Evolutionary conservation across 2,329 filamentous ascomycete species (phyloP).

Genomic region (Lojkania enalia): DNA sequence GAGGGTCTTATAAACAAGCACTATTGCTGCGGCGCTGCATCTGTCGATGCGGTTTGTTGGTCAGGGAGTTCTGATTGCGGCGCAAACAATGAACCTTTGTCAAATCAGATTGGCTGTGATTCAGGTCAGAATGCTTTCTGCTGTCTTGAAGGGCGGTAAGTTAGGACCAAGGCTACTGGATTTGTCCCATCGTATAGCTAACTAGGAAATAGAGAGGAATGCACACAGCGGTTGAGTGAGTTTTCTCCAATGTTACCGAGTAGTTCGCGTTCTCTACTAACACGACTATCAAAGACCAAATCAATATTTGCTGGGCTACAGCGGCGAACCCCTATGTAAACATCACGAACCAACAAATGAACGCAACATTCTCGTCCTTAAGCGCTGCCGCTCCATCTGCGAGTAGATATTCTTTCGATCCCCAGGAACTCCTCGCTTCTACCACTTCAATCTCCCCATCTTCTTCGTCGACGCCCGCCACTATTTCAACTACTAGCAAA

Average conservation of each 20-base stretch:
- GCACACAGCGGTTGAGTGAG: slow-evolving; percentile 18
- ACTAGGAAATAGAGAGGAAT: slow-evolving; percentile 19
- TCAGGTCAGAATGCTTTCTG: slow-evolving; percentile 18
- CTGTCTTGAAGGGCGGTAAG: slow-evolving; percentile 17
- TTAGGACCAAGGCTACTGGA: background rate
- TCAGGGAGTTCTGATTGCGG: slow-evolving; percentile 10
- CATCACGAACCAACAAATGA: slow-evolving; percentile 14
- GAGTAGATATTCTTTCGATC: slow-evolving; percentile 15
- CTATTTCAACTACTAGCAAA: background rate
- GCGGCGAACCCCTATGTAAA: slow-evolving; percentile 17
- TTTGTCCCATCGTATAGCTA: background rate
- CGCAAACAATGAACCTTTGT: slow-evolving; percentile 6
- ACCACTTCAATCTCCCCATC: background rate
- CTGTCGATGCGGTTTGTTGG: slow-evolving; percentile 22
- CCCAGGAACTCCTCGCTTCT: slow-evolving; percentile 7
- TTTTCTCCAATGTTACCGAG: background rate
- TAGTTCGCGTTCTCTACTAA: background rate
- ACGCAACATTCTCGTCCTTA: slow-evolving; percentile 25
- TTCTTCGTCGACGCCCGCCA: background rate
- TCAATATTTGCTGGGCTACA: slow-evolving; percentile 31
- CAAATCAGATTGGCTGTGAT: slow-evolving; percentile 14
- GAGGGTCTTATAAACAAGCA: slow-evolving; percentile 17
- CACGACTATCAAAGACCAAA: slow-evolving; percentile 16
- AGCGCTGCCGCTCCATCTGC: slow-evolving; percentile 17
- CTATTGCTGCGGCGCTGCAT: slow-evolving; percentile 24